A percentile compares a stretch with the other conserved stretches of the same genome.
phyloP scores from a whole-genome alignment of 176 grass and related monocot species.

The Raddia distichophylla region DNA sequence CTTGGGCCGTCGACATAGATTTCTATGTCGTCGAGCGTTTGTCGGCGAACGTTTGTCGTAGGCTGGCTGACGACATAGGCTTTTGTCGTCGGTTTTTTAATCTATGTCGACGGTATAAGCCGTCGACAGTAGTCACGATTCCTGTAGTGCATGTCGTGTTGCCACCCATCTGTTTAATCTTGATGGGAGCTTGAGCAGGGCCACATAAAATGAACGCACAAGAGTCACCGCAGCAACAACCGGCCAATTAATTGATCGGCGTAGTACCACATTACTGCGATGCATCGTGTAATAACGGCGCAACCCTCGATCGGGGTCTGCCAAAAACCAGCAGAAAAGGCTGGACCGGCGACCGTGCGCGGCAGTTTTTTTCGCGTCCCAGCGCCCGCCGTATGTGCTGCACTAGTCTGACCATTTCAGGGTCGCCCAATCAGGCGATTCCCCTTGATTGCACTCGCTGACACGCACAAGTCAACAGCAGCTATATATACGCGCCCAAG shows the following conservation, averaged over 20 bases:
- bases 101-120: too few relatives aligned
- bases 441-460: not conserved
- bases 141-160: too few relatives aligned
- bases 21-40: too few relatives aligned
- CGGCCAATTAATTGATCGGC: not conserved
- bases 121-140: too few relatives aligned
- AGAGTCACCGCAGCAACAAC: not conserved
- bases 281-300: too few relatives aligned
- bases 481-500: constrained; percentile 29
- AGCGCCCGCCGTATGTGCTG: not conserved
- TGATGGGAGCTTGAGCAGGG: constrained; percentile 2
- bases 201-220: not conserved
- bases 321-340: constrained; percentile 24
- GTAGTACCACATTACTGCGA: not conserved
- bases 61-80: too few relatives aligned
- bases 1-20: too few relatives aligned
- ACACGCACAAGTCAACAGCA: not conserved
- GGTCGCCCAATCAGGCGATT: not conserved
- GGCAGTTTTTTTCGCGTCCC: not conserved
- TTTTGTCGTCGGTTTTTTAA: too few relatives aligned
- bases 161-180: not conserved
- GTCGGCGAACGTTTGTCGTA: too few relatives aligned
- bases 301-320: not conserved
- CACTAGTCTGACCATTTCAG: constrained; percentile 48
- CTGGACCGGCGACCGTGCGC: constrained; percentile 17